These are phyloP conservation scores for Fusarium solani-melongenae DNA, from an alignment of 2,329 filamentous ascomycete genomes.

Conservation along the genomic window DNA sequence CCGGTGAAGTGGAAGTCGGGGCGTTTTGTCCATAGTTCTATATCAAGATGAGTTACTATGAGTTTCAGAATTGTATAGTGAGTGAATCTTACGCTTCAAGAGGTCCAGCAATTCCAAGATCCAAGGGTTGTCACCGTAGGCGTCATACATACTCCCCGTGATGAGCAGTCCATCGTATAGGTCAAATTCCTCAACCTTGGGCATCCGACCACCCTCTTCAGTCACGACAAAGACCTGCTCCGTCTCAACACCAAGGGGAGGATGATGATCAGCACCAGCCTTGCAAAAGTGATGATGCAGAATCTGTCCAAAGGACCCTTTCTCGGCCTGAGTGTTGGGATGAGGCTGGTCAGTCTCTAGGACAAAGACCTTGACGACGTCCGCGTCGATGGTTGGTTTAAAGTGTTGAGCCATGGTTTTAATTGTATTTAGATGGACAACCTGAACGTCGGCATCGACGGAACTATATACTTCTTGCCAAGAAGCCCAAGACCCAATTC, in stretches of 20 bases:
- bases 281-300: constrained; percentile 61
- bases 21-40: constrained; percentile 61
- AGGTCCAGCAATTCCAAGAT: constrained; percentile 75
- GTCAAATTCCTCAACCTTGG: constrained; percentile 62
- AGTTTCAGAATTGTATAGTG: neutral
- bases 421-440: neutral
- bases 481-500: neutral
- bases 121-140: constrained; percentile 78
- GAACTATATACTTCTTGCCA: neutral
- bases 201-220: constrained; percentile 59
- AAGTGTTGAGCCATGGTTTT: constrained; percentile 41
- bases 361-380: constrained; percentile 57
- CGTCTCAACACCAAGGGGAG: constrained; percentile 65
- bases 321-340: constrained; percentile 59
- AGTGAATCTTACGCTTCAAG: constrained; percentile 52
- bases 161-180: constrained; percentile 79
- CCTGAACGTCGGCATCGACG: neutral
- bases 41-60: neutral
- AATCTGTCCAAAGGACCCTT: constrained; percentile 66
- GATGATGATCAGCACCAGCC: constrained; percentile 63
- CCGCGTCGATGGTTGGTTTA: constrained; percentile 39
- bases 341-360: constrained; percentile 69
- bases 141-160: constrained; percentile 76
- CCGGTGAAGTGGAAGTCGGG: constrained; percentile 72
- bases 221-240: constrained; percentile 66